phyloP scores from a whole-genome alignment of 768 basidiomycete species.

The Termitomyces sp. region DNA sequence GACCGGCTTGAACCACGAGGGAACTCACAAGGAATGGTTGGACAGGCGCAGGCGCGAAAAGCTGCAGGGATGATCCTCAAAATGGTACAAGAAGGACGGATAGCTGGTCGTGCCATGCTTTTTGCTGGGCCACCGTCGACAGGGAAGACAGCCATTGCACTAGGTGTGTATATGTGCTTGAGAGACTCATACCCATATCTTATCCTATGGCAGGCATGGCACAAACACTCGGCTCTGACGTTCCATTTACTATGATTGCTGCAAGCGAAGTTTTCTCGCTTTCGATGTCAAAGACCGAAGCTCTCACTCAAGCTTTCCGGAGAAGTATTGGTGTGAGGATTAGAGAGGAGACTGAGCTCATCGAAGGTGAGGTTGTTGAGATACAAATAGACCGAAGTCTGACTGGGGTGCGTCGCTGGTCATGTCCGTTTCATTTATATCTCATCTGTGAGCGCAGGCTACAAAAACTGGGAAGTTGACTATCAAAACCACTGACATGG shows the following conservation, averaged over 20 bases:
- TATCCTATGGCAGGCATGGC: conserved; percentile 70
- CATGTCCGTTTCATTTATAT: background rate
- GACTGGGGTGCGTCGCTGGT: conserved; percentile 66
- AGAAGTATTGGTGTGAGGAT: conserved; percentile 96
- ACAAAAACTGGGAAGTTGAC: conserved; percentile 98
- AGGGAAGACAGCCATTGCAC: conserved; percentile 96
- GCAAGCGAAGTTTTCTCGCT: conserved; percentile 98
- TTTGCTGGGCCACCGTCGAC: conserved; percentile 98
- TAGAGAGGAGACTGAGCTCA: conserved; percentile 95
- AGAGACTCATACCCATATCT: background rate
- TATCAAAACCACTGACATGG: conserved; percentile 99
- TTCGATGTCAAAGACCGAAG: conserved; percentile 98
- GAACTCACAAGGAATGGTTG: conserved; percentile 94
- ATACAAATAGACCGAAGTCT: conserved; percentile 97
- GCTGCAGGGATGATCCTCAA: conserved; percentile 97
- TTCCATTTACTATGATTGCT: conserved; percentile 97
- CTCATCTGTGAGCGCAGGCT: conserved; percentile 46
- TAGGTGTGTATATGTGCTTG: conserved; percentile 51
- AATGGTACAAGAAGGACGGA: conserved; percentile 96
- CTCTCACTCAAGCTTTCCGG: conserved; percentile 93
- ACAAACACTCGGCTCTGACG: conserved; percentile 88
- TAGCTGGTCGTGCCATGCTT: conserved; percentile 93
- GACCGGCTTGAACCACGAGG: conserved; percentile 85
- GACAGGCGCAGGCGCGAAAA: conserved; percentile 92
- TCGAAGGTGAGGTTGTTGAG: conserved; percentile 98